phyloP scores from a whole-genome alignment of 192 early-diverging fungal species.

The Coemansia sp. region DNA sequence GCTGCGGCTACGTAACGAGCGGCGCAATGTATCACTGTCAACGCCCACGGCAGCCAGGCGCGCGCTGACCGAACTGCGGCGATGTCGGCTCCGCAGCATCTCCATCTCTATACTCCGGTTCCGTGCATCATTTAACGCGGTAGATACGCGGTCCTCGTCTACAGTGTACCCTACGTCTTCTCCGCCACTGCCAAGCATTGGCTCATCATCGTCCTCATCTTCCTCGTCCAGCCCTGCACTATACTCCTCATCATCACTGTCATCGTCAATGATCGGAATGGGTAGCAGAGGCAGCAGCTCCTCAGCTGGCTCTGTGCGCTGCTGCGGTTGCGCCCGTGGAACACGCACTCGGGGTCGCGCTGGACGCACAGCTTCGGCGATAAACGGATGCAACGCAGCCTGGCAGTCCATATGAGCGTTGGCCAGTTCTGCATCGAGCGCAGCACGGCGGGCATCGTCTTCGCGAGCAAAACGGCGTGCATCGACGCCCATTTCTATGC shows the following conservation, averaged over 20 bases:
- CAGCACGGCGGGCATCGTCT: conserved; percentile 48
- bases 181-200: neutral
- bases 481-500: conserved; percentile 55
- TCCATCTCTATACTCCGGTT: conserved; percentile 36
- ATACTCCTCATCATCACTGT: conserved; percentile 64
- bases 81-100: conserved; percentile 39
- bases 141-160: neutral
- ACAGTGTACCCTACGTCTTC: neutral
- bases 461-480: conserved; percentile 54
- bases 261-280: conserved; percentile 59
- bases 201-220: conserved; percentile 54
- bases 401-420: conserved; percentile 38
- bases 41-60: neutral
- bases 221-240: conserved; percentile 55
- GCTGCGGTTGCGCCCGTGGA: conserved; percentile 7
- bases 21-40: conserved; percentile 2
- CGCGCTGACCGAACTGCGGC: conserved; percentile 6
- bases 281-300: conserved; percentile 51
- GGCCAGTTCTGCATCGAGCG: conserved; percentile 56
- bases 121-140: conserved; percentile 7
- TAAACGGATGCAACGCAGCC: conserved; percentile 33
- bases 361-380: conserved; percentile 29
- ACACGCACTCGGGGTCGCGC: conserved; percentile 12
- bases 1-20: neutral
- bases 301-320: conserved; percentile 26